phyloP scores from a whole-genome alignment of 2,329 filamentous ascomycete species.

The Rasamsonia emersonii region DNA sequence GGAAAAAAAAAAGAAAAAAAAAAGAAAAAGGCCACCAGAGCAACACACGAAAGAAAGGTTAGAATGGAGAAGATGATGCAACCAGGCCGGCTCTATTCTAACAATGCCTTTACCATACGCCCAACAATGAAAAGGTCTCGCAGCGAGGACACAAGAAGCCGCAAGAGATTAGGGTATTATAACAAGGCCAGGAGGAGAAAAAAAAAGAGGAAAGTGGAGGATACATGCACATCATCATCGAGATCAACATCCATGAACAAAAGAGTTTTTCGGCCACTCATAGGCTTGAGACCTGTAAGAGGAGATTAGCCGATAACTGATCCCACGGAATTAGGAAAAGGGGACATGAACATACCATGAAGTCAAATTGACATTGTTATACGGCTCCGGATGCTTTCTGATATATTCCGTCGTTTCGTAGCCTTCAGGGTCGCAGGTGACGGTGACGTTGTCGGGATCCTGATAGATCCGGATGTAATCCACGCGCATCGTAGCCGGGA shows the following conservation, averaged over 20 bases:
- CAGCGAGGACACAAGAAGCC: too few species aligned
- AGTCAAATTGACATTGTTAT: slow-evolving; percentile 57
- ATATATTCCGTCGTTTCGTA: slow-evolving; percentile 64
- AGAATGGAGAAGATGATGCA: slow-evolving; percentile 4
- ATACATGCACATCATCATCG: slow-evolving; percentile 3
- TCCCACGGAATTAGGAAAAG: not conserved
- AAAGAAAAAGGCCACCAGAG: too few species aligned
- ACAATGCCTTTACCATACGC: too few species aligned
- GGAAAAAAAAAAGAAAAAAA: too few species aligned
- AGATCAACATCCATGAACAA: slow-evolving; percentile 48
- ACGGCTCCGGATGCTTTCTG: slow-evolving; percentile 50
- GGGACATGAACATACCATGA: slow-evolving; percentile 41
- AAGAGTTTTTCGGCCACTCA: slow-evolving; percentile 53
- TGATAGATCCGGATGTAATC: slow-evolving; percentile 67
- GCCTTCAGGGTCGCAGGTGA: slow-evolving; percentile 60
- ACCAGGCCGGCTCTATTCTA: not conserved
- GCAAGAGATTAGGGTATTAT: slow-evolving; percentile 5
- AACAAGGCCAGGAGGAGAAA: too few species aligned
- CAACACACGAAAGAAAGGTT: too few species aligned
- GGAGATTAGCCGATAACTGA: slow-evolving; percentile 1
- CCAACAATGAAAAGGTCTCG: too few species aligned
- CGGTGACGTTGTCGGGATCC: slow-evolving; percentile 46
- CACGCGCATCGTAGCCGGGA: slow-evolving; percentile 58
- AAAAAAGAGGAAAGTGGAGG: not conserved
- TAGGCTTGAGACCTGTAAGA: slow-evolving; percentile 41